Evolutionary conservation across 2,329 filamentous ascomycete species (phyloP).

Genomic region (Trichoderma cornu-damae): DNA sequence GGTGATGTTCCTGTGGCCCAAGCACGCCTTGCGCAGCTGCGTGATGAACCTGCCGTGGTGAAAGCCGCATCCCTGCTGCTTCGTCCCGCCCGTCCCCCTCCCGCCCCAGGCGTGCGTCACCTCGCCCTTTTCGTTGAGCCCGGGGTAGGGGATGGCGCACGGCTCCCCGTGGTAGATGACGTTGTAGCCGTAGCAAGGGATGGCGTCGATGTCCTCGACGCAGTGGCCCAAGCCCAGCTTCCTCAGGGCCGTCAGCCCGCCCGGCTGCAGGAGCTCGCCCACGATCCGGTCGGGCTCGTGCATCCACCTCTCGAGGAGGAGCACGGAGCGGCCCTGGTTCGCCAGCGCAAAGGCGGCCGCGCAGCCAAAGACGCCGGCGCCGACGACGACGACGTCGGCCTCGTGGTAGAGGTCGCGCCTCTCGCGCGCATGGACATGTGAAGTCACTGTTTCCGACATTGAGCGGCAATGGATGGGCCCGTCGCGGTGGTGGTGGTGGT

Average conservation of each 20-base stretch:
- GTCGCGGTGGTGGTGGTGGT: neutral
- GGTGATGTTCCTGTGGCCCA: constrained; percentile 74
- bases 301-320: constrained; percentile 82
- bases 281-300: constrained; percentile 95
- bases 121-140: constrained; percentile 45
- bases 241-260: constrained; percentile 74
- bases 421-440: constrained; percentile 31
- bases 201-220: constrained; percentile 81
- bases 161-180: constrained; percentile 73
- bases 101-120: constrained; percentile 36
- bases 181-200: constrained; percentile 79
- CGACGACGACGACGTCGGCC: constrained; percentile 84
- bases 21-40: constrained; percentile 70
- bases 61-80: constrained; percentile 69
- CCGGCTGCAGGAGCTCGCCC: constrained; percentile 89
- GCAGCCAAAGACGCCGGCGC: constrained; percentile 85
- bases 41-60: constrained; percentile 93
- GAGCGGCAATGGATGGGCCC: no score
- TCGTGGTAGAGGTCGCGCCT: constrained; percentile 53
- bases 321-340: constrained; percentile 82
- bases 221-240: constrained; percentile 76
- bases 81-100: constrained; percentile 35
- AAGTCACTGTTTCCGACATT: constrained; percentile 18
- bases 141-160: constrained; percentile 75
- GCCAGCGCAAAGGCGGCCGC: constrained; percentile 79